Base-by-base conservation (phyloP, 192 early-diverging fungal genomes). In the Coemansia interrupta region DNA sequence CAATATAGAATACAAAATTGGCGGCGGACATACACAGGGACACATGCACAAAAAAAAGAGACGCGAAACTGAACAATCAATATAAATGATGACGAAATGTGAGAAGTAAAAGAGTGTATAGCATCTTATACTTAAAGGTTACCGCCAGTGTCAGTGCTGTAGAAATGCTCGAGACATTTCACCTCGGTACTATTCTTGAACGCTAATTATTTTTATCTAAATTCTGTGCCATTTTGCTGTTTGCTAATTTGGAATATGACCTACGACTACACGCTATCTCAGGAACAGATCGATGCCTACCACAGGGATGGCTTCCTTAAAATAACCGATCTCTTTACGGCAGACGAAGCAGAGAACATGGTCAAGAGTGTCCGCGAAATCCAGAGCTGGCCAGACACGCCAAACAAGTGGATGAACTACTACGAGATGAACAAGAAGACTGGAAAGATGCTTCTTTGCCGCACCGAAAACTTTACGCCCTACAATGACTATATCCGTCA, bases 341-440 rank as follows among this genome's bases (percentile, higher is more conserved):
- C 61, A 4, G 73, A 82, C n/a, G 76, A 84, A 32, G 68, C 76
- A 43, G 59, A 57, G n/a, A 47, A 52, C n/a, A 63, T 86, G n/a
- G 64, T 77, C 54, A 56, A 52, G 30, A 67, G 71, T 22, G 73
- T 76, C 17, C 54, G 79, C 11, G 66, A 80, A 13, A 67, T 84
- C 51, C 73, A 75, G 44, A 66, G 56, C 64, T 83, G 81, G 84
- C 73, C 73, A 17, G 68, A 83, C 14, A 60, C 63, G 28, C 81
- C 81, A 2, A 78, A 75, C 2, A 86, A 84, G 38, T 86, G 83
- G 81, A 86, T 86, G 84, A 80, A 84, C 63, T 86, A 84, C 64
- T 84, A 86, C 60, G 84, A 86, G 62, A 58, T 50, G 18, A 84
- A 83, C 66, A 72, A 66, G 29, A 30, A 28, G 11, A 80, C 73